Conservation (phyloP, 2,329 filamentous ascomycete species). For the Phoma sp. region DNA sequence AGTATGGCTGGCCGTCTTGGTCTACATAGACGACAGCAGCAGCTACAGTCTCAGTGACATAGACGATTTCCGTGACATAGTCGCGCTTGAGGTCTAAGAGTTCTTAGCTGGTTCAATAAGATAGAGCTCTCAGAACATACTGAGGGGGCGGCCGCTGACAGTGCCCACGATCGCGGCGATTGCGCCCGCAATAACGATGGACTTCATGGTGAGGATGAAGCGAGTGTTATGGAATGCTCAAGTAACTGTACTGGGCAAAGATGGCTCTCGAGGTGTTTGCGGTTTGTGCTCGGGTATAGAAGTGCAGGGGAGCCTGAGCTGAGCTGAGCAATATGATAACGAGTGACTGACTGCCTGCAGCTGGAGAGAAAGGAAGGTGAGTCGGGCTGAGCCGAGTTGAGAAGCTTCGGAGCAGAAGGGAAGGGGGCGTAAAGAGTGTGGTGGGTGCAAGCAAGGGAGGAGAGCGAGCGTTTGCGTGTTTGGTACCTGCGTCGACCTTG, state of each 20-base stretch:
- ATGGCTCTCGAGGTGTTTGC: conserved; percentile 18
- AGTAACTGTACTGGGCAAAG: conserved; percentile 26
- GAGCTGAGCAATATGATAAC: conserved; percentile 20
- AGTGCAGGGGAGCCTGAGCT: conserved; percentile 7
- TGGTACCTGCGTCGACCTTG: conserved; percentile 20
- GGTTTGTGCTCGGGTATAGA: conserved; percentile 10
- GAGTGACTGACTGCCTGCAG: conserved; percentile 35
- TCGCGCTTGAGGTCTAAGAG: conserved; percentile 39
- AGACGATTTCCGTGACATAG: conserved; percentile 40
- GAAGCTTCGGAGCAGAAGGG: conserved; percentile 22
- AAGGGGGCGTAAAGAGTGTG: conserved; percentile 29
- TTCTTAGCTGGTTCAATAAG: conserved; percentile 14
- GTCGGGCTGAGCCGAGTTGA: conserved; percentile 25
- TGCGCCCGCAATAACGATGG: conserved; percentile 46
- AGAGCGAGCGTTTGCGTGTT: conserved; percentile 17
- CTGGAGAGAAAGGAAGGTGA: conserved; percentile 26
- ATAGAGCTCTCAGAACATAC: conserved; percentile 25
- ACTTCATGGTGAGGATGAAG: conserved; percentile 54
- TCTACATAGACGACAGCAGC: conserved; percentile 44
- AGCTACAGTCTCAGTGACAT: conserved; percentile 39
- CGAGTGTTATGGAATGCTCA: conserved; percentile 40
- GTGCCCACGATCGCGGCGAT: conserved; percentile 50
- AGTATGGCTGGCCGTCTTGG: conserved; percentile 35
- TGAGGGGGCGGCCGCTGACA: conserved; percentile 52
- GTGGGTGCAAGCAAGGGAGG: conserved; percentile 25